A percentile compares a stretch with the other conserved stretches of the same genome.
These are phyloP conservation scores for Leccinum fuscescens DNA, from an alignment of 1,284 basidiomycete genomes.

Conservation along the genomic window DNA sequence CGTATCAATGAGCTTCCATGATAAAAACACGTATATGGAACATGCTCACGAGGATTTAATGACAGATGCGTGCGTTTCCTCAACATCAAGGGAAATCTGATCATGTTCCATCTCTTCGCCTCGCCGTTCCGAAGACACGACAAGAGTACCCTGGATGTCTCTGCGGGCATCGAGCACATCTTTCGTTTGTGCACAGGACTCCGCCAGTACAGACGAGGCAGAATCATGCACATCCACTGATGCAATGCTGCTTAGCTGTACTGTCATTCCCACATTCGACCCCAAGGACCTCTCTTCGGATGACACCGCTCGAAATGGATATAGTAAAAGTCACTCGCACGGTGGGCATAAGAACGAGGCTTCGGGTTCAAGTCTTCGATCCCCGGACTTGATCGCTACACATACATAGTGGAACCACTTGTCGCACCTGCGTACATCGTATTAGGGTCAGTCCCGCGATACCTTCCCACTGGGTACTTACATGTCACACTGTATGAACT, in stretches of 20 bases:
- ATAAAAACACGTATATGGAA: background rate
- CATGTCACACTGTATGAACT: no score
- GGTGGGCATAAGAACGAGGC: no score
- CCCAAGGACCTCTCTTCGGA: background rate
- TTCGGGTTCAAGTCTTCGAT: no score
- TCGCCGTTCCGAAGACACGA: background rate
- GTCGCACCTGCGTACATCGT: no score
- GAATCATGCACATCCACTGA: background rate
- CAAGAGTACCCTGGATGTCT: background rate
- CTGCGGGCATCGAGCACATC: background rate
- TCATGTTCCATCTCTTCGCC: background rate
- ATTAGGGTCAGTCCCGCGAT: no score
- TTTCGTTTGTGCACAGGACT: background rate
- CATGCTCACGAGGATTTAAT: conserved; percentile 5
- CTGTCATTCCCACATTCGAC: background rate
- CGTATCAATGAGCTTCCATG: background rate
- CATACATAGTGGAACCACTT: no score
- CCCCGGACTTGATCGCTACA: no score
- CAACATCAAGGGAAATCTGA: background rate
- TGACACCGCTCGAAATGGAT: background rate
- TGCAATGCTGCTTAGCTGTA: background rate
- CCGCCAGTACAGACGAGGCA: background rate
- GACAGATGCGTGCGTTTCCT: background rate
- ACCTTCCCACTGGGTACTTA: no score
- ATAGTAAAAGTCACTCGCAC: no score